These are phyloP conservation scores for Cladophialophora immunda DNA, from an alignment of 2,329 filamentous ascomycete genomes.

Conservation along the genomic window DNA sequence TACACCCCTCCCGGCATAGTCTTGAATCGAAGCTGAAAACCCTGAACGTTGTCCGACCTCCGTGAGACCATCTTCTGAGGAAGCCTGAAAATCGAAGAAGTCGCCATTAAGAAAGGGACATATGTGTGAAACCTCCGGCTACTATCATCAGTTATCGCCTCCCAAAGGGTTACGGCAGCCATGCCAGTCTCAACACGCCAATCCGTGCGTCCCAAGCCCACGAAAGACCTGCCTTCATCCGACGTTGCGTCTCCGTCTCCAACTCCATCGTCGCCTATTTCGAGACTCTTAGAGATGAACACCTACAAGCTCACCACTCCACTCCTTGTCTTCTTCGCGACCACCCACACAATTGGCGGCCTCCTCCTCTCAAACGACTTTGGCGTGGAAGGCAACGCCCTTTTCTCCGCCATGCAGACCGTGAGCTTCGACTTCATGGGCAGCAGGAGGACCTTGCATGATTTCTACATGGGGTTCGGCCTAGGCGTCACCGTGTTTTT, in stretches of 20 bases:
- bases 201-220: background rate
- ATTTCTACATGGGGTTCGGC: slow-evolving; percentile 6
- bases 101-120: background rate
- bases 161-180: background rate
- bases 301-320: background rate
- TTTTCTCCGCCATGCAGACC: slow-evolving; percentile 2
- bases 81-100: too few relatives aligned
- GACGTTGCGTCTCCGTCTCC: background rate
- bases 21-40: background rate
- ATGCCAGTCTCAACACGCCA: background rate
- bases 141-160: background rate
- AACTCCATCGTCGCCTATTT: background rate
- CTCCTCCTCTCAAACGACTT: background rate
- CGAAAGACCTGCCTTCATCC: background rate
- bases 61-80: background rate
- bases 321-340: background rate
- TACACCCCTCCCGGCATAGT: background rate
- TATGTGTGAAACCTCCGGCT: background rate
- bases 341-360: background rate
- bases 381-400: background rate
- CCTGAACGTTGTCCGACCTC: background rate
- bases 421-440: background rate
- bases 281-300: background rate
- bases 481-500: background rate
- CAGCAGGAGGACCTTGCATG: background rate